Base-by-base conservation (phyloP, 371 early-diverging fungal genomes). In the Mucor irregularis region DNA sequence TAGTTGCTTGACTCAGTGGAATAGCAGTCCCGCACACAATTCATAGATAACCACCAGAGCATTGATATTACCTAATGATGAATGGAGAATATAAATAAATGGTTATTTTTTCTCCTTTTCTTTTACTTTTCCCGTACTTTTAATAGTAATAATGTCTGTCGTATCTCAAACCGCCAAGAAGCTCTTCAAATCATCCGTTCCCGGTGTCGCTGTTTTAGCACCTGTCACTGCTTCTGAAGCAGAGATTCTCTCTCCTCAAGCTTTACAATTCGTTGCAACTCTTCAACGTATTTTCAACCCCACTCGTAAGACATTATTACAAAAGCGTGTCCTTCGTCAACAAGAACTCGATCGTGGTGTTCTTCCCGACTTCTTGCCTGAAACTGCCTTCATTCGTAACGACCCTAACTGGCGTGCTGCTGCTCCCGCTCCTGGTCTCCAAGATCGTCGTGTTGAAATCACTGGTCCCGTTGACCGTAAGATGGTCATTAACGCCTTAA, bases 381-480 rank as follows among this genome's bases (percentile, higher is more conserved):
- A 93, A 77, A 97, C 97, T n/a, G 90, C 89, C 51, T 78, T 81
- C 63, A 91, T 97, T 69, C 90, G 96, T 56, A 88, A 91, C 33
- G 92, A 96, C 70, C 79, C 84, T 37, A 85, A 88, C 39, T 97
- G 97, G 97, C 75, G 84, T 56, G 95, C 89, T 17, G 96, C 97
- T 40, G 67, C 74, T 47, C 96, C 95, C 34, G 96, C 92, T 11
- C 96, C 95, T 5, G 96, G 96, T 10, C 77, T 97, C 40, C 76
- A 83, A 29, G 96, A 97, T 73, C 88, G 97, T 44, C 86, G 96
- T 50, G 96, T 96, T 44, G 97, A 97, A 78, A 97, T 96, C 73
- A 97, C 97, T 30, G 97, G 97, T 29, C 97, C 97, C 11, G 96
- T 96, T 34, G 96, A 96, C 77, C 89, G 97, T 66, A 97, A 97